Percentiles rank a stretch among this genome's conserved stretches.
phyloP scores from a whole-genome alignment of 345 rosid genomes.

The Euphorbia peplus region DNA sequence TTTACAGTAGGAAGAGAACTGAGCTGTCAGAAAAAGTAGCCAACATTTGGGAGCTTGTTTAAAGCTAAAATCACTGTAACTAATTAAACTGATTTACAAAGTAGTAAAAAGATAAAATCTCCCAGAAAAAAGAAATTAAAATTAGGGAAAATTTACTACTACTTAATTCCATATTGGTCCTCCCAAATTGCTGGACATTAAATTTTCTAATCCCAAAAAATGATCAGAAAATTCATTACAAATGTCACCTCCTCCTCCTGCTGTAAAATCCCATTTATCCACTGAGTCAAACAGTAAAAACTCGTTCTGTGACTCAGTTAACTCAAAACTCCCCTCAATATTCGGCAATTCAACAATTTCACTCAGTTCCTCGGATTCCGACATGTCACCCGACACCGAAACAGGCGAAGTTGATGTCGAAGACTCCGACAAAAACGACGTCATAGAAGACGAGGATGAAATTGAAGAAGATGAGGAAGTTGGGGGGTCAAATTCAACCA shows the following conservation, averaged over 20 bases:
- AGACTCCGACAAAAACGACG: slow-evolving; percentile 5
- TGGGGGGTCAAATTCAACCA: slow-evolving; percentile 16
- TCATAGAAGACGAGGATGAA: neutral
- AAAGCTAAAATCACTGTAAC: neutral
- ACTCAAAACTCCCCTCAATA: slow-evolving; percentile 25
- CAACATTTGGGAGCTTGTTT: neutral
- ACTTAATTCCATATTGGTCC: slow-evolving; percentile 5
- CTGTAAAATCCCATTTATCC: slow-evolving; percentile 22
- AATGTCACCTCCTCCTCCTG: neutral
- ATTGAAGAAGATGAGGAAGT: neutral
- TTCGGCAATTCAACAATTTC: slow-evolving; percentile 30
- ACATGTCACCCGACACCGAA: slow-evolving; percentile 10
- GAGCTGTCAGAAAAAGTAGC: neutral
- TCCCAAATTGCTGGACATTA: slow-evolving; percentile 18
- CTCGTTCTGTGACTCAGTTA: slow-evolving; percentile 5
- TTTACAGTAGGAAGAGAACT: neutral
- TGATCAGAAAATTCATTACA: slow-evolving; percentile 21
- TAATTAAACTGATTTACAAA: too few relatives aligned
- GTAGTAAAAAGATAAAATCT: neutral
- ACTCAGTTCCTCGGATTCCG: slow-evolving; percentile 22
- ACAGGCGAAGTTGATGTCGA: slow-evolving; percentile 1
- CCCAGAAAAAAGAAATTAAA: neutral
- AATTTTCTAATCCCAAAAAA: slow-evolving; percentile 15
- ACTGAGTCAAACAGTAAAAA: slow-evolving; percentile 19
- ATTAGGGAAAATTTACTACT: too few relatives aligned